A percentile compares a stretch with the other conserved stretches of the same genome.
Evolutionary conservation across 176 grass and related monocot species (phyloP).

Genomic region (Cocos nucifera): DNA sequence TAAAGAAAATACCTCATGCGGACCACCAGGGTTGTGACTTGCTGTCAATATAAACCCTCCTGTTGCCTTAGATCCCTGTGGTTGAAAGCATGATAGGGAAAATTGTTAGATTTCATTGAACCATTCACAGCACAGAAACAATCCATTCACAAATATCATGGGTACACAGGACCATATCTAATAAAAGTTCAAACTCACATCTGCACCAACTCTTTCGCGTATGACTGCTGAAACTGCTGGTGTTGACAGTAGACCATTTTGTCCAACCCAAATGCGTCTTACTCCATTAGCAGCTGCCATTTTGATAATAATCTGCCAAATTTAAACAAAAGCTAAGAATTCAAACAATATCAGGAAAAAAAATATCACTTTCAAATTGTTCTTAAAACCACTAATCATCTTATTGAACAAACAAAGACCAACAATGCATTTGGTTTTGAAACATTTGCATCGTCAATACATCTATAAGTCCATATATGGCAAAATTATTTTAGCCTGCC

Average conservation of each 20-base stretch:
- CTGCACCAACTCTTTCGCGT: constrained; percentile 80
- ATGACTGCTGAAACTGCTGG: constrained; percentile 93
- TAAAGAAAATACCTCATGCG: constrained; percentile 46
- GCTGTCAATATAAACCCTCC: constrained; percentile 94
- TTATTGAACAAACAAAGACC: no score
- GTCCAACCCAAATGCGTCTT: constrained; percentile 89
- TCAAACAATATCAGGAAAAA: neutral
- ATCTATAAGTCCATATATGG: no score
- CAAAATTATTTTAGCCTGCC: no score
- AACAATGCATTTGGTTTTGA: no score
- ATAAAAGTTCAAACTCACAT: constrained; percentile 59
- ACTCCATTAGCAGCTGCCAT: constrained; percentile 97
- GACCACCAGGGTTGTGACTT: constrained; percentile 91
- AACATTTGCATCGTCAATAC: no score
- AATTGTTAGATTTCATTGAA: neutral
- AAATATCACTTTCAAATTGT: neutral
- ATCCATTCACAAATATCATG: no score
- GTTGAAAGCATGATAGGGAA: constrained; percentile 1
- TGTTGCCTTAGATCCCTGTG: constrained; percentile 90
- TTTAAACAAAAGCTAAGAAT: constrained; percentile 4
- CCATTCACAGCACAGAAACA: no score
- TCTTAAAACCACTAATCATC: neutral
- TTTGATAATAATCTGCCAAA: constrained; percentile 75
- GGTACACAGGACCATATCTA: neutral
- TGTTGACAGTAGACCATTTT: constrained; percentile 80